Conservation (phyloP, 768 basidiomycete genomes). For the Imleria badia region DNA sequence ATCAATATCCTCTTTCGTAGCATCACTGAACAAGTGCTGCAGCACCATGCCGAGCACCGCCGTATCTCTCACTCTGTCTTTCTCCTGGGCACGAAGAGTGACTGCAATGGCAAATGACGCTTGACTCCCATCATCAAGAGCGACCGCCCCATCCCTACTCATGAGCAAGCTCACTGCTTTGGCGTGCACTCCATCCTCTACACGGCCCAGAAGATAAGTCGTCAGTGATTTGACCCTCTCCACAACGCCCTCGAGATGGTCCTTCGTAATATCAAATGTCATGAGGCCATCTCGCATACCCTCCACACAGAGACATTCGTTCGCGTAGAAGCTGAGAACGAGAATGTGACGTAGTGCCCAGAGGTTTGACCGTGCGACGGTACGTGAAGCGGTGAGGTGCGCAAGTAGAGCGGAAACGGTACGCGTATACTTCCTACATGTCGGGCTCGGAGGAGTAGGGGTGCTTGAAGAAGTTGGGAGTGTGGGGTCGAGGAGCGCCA, state of each 20-base stretch:
- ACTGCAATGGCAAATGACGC: slow-evolving; percentile 35
- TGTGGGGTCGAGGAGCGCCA: slow-evolving; percentile 60
- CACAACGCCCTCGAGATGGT: slow-evolving; percentile 39
- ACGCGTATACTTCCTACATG: slow-evolving; percentile 54
- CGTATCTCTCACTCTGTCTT: slow-evolving; percentile 53
- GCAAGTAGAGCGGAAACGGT: slow-evolving; percentile 54
- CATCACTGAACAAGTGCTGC: slow-evolving; percentile 55
- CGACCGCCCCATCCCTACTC: slow-evolving; percentile 25
- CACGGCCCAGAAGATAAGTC: slow-evolving; percentile 58
- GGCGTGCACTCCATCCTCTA: slow-evolving; percentile 51
- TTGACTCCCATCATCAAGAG: slow-evolving; percentile 18
- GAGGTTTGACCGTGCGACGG: slow-evolving; percentile 53
- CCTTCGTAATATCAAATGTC: slow-evolving; percentile 1
- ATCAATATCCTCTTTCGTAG: slow-evolving; percentile 66
- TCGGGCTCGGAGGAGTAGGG: slow-evolving; percentile 5
- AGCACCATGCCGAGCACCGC: slow-evolving; percentile 63
- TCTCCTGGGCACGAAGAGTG: slow-evolving; percentile 30
- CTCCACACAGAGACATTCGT: slow-evolving; percentile 59
- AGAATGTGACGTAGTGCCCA: slow-evolving; percentile 75
- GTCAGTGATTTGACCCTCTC: slow-evolving; percentile 50
- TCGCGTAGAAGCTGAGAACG: slow-evolving; percentile 57
- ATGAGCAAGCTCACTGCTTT: slow-evolving; percentile 38
- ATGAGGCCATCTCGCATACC: slow-evolving; percentile 51
- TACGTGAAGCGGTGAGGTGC: slow-evolving; percentile 56
- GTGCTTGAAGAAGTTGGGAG: slow-evolving; percentile 45